Percentiles rank a stretch among this genome's conserved stretches.
These are phyloP conservation scores for Harrya chromipes DNA, from an alignment of 768 basidiomycete genomes.

Conservation along the genomic window DNA sequence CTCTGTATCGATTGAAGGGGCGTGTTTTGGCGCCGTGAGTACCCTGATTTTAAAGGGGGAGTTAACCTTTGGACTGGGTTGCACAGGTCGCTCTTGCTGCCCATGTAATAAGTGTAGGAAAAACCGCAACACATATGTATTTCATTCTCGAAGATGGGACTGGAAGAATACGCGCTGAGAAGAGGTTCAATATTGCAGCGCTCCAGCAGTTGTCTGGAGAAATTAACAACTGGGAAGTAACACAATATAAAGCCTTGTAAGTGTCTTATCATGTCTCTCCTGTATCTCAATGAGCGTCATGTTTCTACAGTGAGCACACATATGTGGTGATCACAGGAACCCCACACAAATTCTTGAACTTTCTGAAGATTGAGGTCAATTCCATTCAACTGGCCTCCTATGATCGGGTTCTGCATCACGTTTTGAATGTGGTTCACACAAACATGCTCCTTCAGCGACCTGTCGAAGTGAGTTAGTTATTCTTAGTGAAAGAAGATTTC, in stretches of 20 bases:
- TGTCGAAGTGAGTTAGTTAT: constrained; percentile 7
- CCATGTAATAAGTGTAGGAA: constrained; percentile 28
- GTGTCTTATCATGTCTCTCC: neutral
- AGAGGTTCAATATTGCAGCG: neutral
- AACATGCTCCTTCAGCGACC: constrained; percentile 7
- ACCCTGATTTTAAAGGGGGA: constrained; percentile 7
- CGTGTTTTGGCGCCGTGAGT: constrained; percentile 28
- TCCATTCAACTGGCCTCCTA: constrained; percentile 17
- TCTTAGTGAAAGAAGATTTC: neutral
- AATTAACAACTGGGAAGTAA: constrained; percentile 13
- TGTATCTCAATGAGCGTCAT: neutral
- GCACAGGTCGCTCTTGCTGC: constrained; percentile 51
- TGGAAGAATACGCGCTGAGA: constrained; percentile 19
- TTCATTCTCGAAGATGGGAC: constrained; percentile 40
- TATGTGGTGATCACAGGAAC: constrained; percentile 16
- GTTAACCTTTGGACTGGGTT: constrained; percentile 24
- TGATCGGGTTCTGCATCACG: constrained; percentile 28
- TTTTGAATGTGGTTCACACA: constrained; percentile 20
- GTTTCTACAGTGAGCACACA: constrained; percentile 15
- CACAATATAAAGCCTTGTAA: constrained; percentile 10
- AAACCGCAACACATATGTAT: neutral
- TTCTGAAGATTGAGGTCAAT: constrained; percentile 9
- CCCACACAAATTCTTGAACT: neutral
- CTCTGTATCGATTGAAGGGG: constrained; percentile 46
- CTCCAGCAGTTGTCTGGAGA: neutral